Evolutionary conservation across 148 eudicot genomes (phyloP), one percentile per base, ranked within the genome.

Genomic region (Polygonum maritimum): DNA sequence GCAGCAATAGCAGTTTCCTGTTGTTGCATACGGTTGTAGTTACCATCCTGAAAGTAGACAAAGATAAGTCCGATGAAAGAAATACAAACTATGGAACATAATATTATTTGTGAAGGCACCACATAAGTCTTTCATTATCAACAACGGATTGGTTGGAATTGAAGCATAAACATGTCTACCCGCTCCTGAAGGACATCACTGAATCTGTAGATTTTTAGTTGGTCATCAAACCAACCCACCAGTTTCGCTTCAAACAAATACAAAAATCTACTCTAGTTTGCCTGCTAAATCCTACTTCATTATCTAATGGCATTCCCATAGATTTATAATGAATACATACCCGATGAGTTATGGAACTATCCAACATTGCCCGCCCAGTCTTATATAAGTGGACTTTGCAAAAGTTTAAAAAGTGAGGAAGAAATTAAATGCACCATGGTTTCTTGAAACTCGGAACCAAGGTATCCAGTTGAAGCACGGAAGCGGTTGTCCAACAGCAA

Each of bases 371-470:
- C 40, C 69, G 33, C 9, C 41, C 19, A 14, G 19, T 13, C 71
- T 35, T 13, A 35, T 67, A 33, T 16, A 13, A 67, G 71, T 67
- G 45, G 38, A 67, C 19, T 35, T 67, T 67, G 44, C 44, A 67
- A 67, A 67, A 67, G 44, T 35, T 67, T 36, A 15, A 14, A 67
- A 35, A 36, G 19, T 2, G 45, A 67, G 75, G 51, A 39, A 36
- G 47, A 72, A 22, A 45, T 3, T 72, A 48, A 14, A 78, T 87
- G 26, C 71, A 95, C 99, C 99, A 92, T 81, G 19, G 88, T 80
- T 78, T 95, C 97, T 80, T 89, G 92, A 79, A 95, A 92, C 84
- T 91, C 99, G 74, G 90, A 90, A 74, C 99, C 99, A 78, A 95
- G 94, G 81, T 95, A 95, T 79, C 97, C 96, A 83, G 82, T 85